phyloP scores from a whole-genome alignment of 805 yeast species.

The Ogataea trehaloabstinens region DNA sequence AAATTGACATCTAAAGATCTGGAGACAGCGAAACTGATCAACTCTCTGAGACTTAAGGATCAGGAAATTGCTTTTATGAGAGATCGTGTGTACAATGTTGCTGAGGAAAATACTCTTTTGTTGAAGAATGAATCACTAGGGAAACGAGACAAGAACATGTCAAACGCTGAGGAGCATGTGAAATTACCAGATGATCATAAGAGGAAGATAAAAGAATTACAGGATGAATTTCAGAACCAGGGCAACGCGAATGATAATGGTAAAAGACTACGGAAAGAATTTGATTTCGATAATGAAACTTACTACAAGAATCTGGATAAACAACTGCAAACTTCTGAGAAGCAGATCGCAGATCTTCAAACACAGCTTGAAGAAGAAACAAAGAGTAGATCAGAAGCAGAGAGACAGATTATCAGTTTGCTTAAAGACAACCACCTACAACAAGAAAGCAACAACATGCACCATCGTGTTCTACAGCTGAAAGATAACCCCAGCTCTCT shows the following conservation, averaged over 20 bases:
- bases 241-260: not conserved
- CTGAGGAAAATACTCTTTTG: slow-evolving; percentile 15
- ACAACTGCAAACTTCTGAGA: not conserved
- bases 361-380: not conserved
- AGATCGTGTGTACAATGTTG: slow-evolving; percentile 16
- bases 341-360: not conserved
- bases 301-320: not conserved
- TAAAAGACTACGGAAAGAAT: slow-evolving; percentile 5
- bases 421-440: not conserved
- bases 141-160: slow-evolving; percentile 8
- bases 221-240: slow-evolving; percentile 30
- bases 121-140: slow-evolving; percentile 12
- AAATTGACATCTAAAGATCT: slow-evolving; percentile 5
- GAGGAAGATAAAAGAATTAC: slow-evolving; percentile 44
- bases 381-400: not conserved
- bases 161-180: slow-evolving; percentile 21
- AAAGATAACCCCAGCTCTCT: slow-evolving; percentile 61
- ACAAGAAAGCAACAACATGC: slow-evolving; percentile 26
- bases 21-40: slow-evolving; percentile 14
- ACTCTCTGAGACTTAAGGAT: slow-evolving; percentile 12
- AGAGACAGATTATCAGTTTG: not conserved
- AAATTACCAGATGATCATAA: slow-evolving; percentile 54
- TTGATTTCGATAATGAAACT: not conserved
- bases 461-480: slow-evolving; percentile 51
- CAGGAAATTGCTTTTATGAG: slow-evolving; percentile 21